Conservation (phyloP, 331 rosid species). For the Stylosanthes scabra region DNA sequence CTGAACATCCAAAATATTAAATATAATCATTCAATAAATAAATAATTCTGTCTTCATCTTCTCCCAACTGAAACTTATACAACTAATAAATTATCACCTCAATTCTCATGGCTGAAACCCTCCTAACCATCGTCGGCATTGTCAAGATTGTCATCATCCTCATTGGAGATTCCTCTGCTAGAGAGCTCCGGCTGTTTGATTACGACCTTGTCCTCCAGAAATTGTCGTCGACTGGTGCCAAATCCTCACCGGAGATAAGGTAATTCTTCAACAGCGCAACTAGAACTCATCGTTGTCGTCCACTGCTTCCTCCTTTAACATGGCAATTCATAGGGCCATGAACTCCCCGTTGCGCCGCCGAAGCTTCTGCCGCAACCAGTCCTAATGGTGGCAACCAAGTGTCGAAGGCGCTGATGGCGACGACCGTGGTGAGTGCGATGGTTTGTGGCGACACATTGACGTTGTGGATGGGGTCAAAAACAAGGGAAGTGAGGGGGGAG, state of each 20-base stretch:
- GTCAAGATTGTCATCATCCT: constrained; percentile 7
- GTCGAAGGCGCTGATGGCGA: constrained; percentile 56
- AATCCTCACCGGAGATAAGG: constrained; percentile 61
- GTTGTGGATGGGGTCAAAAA: no score
- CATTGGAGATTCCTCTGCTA: constrained; percentile 49
- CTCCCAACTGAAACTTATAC: background rate
- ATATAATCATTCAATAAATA: no score
- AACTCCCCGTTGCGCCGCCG: constrained; percentile 53
- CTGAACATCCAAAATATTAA: no score
- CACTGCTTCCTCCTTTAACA: constrained; percentile 37
- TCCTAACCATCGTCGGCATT: background rate
- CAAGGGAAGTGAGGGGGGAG: no score
- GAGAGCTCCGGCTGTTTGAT: constrained; percentile 85
- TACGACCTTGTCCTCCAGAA: constrained; percentile 82
- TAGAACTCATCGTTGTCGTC: constrained; percentile 56
- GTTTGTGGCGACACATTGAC: no score
- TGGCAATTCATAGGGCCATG: constrained; percentile 65
- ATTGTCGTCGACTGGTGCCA: constrained; percentile 39
- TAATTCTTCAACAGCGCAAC: constrained; percentile 79
- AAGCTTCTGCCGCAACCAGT: background rate
- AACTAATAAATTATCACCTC: background rate
- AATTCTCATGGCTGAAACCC: constrained; percentile 25
- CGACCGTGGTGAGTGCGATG: constrained; percentile 75
- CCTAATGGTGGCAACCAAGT: constrained; percentile 33
- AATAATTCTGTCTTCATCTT: no score